These are phyloP conservation scores for Mycena sp. DNA, from an alignment of 1,284 basidiomycete genomes.

Conservation along the genomic window DNA sequence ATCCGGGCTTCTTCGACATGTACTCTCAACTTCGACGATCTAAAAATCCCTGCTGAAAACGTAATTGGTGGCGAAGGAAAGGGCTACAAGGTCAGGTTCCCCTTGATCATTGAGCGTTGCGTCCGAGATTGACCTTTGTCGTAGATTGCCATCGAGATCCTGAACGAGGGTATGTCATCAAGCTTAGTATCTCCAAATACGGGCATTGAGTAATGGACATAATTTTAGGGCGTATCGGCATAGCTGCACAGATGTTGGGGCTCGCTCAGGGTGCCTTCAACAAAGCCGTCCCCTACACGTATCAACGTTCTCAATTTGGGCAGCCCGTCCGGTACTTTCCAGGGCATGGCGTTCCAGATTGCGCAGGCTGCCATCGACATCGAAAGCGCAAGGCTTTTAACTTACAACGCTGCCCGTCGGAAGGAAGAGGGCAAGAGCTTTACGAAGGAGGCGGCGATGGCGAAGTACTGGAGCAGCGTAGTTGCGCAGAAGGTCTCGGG, in stretches of 20 bases:
- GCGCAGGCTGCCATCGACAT: slow-evolving; percentile 90
- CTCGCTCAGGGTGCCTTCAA: slow-evolving; percentile 97
- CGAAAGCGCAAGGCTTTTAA: slow-evolving; percentile 91
- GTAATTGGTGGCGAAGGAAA: slow-evolving; percentile 93
- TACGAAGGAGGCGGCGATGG: slow-evolving; percentile 96
- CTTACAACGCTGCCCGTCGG: slow-evolving; percentile 95
- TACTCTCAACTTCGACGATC: slow-evolving; percentile 95
- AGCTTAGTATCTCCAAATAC: no score
- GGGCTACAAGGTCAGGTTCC: slow-evolving; percentile 83
- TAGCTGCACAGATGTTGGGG: slow-evolving; percentile 97
- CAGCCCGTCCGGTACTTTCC: slow-evolving; percentile 92
- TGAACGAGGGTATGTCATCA: slow-evolving; percentile 83
- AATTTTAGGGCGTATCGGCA: slow-evolving; percentile 90
- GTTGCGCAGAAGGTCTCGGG: slow-evolving; percentile 92
- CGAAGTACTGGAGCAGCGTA: slow-evolving; percentile 90
- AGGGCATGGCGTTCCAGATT: slow-evolving; percentile 97
- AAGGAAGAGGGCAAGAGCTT: slow-evolving; percentile 93
- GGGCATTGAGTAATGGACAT: no score
- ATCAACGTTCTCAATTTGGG: slow-evolving; percentile 94
- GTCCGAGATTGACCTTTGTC: not conserved
- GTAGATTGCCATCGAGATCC: slow-evolving; percentile 94
- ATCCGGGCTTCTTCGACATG: slow-evolving; percentile 98
- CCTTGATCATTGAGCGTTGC: not conserved
- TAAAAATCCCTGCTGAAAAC: slow-evolving; percentile 93
- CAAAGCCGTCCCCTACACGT: slow-evolving; percentile 92